These are phyloP conservation scores for Leccinum griseonigrum DNA, from an alignment of 1,284 basidiomycete species.

Conservation along the genomic window DNA sequence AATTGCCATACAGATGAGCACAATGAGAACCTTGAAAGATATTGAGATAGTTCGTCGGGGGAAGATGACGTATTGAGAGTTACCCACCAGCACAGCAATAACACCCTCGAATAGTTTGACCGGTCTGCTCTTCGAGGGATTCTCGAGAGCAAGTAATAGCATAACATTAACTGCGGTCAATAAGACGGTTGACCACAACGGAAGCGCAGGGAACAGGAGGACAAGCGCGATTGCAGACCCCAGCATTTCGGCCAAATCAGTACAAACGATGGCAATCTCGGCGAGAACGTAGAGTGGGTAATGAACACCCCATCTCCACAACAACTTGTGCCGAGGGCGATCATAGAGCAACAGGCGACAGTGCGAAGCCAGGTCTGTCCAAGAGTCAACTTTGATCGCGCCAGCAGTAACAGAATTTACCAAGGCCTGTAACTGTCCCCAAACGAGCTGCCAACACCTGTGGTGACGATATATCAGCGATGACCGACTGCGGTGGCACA, in stretches of 20 bases:
- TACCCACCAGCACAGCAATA: conserved; percentile 57
- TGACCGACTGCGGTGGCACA: conserved; percentile 32
- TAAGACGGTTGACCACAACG: conserved; percentile 66
- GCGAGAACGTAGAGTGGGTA: conserved; percentile 54
- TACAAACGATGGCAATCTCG: conserved; percentile 70
- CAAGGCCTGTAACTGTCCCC: conserved; percentile 49
- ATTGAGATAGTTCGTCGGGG: background rate
- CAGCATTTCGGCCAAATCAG: conserved; percentile 60
- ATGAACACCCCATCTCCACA: conserved; percentile 50
- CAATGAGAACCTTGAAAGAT: conserved; percentile 62
- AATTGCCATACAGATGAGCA: conserved; percentile 80
- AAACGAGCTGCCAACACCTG: conserved; percentile 46
- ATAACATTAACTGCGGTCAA: conserved; percentile 73
- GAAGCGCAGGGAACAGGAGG: conserved; percentile 68
- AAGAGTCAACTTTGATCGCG: background rate
- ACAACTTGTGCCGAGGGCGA: conserved; percentile 43
- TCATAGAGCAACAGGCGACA: conserved; percentile 57
- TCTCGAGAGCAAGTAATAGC: conserved; percentile 52
- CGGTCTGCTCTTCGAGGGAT: conserved; percentile 42
- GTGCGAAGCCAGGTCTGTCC: conserved; percentile 50
- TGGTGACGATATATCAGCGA: conserved; percentile 10
- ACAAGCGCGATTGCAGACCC: conserved; percentile 76
- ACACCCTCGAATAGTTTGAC: conserved; percentile 62
- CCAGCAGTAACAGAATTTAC: conserved; percentile 24
- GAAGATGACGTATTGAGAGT: background rate